Base-by-base conservation (phyloP, 2,329 filamentous ascomycete species). In the Venturia asperata region DNA sequence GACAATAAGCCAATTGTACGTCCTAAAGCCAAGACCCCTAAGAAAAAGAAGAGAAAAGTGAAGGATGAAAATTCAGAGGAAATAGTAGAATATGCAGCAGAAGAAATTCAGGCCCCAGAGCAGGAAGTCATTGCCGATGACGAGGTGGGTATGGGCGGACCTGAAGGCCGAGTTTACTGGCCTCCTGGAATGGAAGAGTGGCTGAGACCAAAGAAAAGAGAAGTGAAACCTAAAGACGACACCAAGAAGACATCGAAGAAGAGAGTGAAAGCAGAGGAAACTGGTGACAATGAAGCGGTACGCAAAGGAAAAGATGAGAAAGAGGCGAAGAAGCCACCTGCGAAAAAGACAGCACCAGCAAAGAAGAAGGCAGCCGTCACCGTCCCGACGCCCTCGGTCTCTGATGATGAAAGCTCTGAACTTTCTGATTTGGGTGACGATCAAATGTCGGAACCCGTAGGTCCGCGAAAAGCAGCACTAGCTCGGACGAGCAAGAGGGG, bases 141-240 rank as follows among this genome's bases (percentile, higher is more conserved):
- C 6, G 89, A 95, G 21, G 79, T 94, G 15, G 87, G 86, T 1
- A 96, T 97, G 92, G 93, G 93, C 47, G 93, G 93, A 0, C 85
- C 87, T 0, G 82, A 93, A 34, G 81, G 86, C 61, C 81, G 92
- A 52, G 93, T 97, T 0, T 97, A 95, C 73, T 97, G 93, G 92
- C 92, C 92, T 0, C 81, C 85, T 0, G 90, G 90, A 0, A 91
- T 92, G 86, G 92, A 96, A 73, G 89, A 95, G 67, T 97, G 92
- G 91, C 78, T 97, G 27, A 82, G 87, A 65, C 91, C 92, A 0
- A 87, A 84, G 75, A 97, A 96, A 78, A 83, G 86, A 65, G 83
- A 62, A 41, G 55, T 52, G 21, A 65, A 65, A n/a, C 37, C 37
- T 9, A 65, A 65, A 21, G 64, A 65, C 15, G 39, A 39, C 19